phyloP scores from a whole-genome alignment of 257 asterid genomes.

The Sherardia arvensis region DNA sequence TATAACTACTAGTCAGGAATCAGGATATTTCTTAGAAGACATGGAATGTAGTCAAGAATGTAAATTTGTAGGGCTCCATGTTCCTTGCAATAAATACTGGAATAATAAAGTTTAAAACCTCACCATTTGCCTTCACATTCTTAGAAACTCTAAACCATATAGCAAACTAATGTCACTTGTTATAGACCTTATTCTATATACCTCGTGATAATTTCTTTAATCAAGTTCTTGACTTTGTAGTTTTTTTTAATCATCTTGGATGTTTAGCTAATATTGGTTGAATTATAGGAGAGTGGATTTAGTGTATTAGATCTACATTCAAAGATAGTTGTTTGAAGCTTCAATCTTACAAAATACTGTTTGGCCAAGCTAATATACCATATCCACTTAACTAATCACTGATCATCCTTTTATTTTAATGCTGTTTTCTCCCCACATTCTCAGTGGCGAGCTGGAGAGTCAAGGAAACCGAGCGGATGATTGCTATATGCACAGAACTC shows the following conservation, averaged over 20 bases:
- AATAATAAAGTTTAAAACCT: neutral
- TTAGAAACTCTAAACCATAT: neutral
- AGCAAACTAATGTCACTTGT: neutral
- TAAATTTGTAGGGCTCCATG: neutral
- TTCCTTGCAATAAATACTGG: neutral
- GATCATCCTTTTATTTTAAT: neutral
- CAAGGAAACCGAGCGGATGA: slow-evolving; percentile 96
- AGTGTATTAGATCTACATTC: neutral
- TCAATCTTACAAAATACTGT: neutral
- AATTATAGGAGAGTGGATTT: neutral
- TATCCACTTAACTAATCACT: neutral
- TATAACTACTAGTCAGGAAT: neutral
- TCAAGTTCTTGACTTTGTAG: too few relatives aligned
- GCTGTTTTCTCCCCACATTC: slow-evolving; percentile 4
- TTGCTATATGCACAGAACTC: slow-evolving; percentile 93
- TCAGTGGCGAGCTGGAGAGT: slow-evolving; percentile 99
- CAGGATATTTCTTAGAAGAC: neutral
- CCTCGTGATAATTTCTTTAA: neutral
- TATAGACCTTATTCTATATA: neutral
- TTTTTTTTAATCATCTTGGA: too few relatives aligned
- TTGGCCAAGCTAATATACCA: neutral
- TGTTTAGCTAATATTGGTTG: neutral
- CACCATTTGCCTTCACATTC: neutral
- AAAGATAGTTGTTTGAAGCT: neutral
- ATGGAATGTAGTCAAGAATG: neutral